Base-by-base conservation (phyloP, 208 protist genomes). In the Trypanosoma lewisi region DNA sequence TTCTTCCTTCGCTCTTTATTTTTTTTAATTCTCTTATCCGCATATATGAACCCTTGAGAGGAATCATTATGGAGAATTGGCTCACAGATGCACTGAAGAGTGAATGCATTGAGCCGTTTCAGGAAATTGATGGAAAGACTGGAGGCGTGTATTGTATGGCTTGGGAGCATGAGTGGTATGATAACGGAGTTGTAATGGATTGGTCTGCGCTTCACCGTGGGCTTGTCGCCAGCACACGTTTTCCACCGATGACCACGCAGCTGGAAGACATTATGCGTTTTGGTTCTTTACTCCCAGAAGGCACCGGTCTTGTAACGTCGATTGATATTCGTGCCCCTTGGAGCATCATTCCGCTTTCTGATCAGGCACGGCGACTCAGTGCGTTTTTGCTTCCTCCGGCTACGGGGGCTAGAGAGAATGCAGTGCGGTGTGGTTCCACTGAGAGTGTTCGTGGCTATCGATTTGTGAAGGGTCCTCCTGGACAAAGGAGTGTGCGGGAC, bases 121-220 rank as follows among this genome's bases (percentile, higher is more conserved):
- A 60, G 4, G 21, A 30, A 14, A 27, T 30, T 8, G 21, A 27
- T 16, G 73, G 74, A 11, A n/a, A n/a, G n/a, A 28, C 63, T 9
- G 56, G 62, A 30, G 79, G 73, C 23, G 74, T 86, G 28, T 73
- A 66, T 33, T 80, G 79, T 47, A 70, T 80, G 23, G 75, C 62
- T 2, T 51, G 45, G 11, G 66, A 62, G 25, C 80, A 85, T 41
- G 70, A 78, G 21, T 87, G 80, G 83, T 90, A 90, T 52, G 80
- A 84, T 25, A 72, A 63, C n/a, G 80, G 80, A 11, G 72, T 90
- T 34, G 70, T 67, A 21, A 84, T 86, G 51, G 80, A 90, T 52
- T 90, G 83, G 83, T 69, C 74, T 4, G 51, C 48, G 16, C 75
- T 90, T 23, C 83, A 90, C 63, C 64, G 75, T 37, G 65, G 78